phyloP scores from a whole-genome alignment of 2,329 filamentous ascomycete genomes.

The Sporothrix pseudoabietina region DNA sequence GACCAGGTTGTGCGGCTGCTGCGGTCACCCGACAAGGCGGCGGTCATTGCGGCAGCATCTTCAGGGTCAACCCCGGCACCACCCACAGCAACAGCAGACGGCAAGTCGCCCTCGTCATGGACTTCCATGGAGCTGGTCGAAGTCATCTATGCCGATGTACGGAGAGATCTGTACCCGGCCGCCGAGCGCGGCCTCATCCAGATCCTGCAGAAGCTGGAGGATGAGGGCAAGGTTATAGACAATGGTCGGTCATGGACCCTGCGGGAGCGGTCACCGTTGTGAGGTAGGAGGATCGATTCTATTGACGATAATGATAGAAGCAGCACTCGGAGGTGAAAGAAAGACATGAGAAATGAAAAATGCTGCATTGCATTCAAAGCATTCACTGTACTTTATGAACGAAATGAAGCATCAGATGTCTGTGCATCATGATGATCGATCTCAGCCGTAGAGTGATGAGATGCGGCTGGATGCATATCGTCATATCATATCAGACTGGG shows the following conservation, averaged over 20 bases:
- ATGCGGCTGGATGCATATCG: neutral
- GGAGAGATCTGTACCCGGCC: conserved; percentile 71
- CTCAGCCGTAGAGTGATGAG: neutral
- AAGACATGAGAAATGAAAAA: neutral
- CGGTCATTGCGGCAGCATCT: neutral
- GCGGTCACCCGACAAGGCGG: conserved; percentile 39
- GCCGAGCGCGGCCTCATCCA: conserved; percentile 76
- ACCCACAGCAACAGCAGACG: neutral
- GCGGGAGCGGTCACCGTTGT: conserved; percentile 49
- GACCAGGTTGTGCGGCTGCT: conserved; percentile 72
- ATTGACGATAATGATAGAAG: neutral
- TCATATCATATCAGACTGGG: neutral
- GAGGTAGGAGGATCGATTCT: conserved; percentile 15
- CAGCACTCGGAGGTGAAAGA: neutral
- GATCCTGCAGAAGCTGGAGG: conserved; percentile 75
- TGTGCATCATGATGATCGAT: neutral
- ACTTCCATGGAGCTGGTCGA: conserved; percentile 81
- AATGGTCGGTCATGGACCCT: conserved; percentile 49
- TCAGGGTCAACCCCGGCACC: neutral
- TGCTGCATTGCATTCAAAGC: neutral
- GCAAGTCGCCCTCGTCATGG: conserved; percentile 52
- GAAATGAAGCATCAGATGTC: neutral
- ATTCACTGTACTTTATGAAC: too few relatives aligned
- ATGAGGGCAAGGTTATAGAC: conserved; percentile 66
- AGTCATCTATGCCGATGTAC: conserved; percentile 79